Evolutionary conservation across 106 monocot genomes (phyloP), one percentile per base, ranked within the genome.

Genomic region (Platanthera zijinensis): DNA sequence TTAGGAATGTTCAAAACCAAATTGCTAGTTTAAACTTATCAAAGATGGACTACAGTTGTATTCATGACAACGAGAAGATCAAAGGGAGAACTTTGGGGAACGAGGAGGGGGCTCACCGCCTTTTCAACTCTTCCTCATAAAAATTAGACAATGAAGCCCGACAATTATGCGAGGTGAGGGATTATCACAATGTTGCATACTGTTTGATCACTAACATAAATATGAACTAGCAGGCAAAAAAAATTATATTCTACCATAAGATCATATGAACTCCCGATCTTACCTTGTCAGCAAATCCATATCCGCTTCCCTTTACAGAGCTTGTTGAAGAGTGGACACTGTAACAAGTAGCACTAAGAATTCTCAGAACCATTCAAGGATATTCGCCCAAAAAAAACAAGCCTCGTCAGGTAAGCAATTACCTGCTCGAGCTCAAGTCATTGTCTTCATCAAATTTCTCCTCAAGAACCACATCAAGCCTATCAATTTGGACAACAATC

Each of bases 271-370:
- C 62, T 48, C 15, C 62, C 76, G n/a, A n/a, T 28, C 56, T 9
- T 90, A 87, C 97, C 97, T 99, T 99, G 74, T 99, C 97, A 64
- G 97, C 89, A 84, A 85, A 99, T 52, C 97, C 97, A 83, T 99
- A 99, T 48, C 97, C 94, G 59, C 89, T 85, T 30, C 88, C 88
- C 78, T 92, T 99, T 47, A 78, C 54, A 32, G 84, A 80, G 59
- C 76, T 83, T 47, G 84, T 57, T 22, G 94, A 63, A 5, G 91
- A 56, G 54, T 86, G 84, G 57, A 61, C 62, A 83, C 89, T 94
- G 48, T 30, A 74, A 64, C 18, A 82, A 76, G 76, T 8, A 52
- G 19, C 63, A 76, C 0, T 17, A 80, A 75, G 15, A 76, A 78
- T 62, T 56, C 66, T 59, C 68, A 80, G 15, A 69, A 59, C 28